Conservation (phyloP, 1,284 basidiomycete genomes). For the Apiotrichum siamense region DNA sequence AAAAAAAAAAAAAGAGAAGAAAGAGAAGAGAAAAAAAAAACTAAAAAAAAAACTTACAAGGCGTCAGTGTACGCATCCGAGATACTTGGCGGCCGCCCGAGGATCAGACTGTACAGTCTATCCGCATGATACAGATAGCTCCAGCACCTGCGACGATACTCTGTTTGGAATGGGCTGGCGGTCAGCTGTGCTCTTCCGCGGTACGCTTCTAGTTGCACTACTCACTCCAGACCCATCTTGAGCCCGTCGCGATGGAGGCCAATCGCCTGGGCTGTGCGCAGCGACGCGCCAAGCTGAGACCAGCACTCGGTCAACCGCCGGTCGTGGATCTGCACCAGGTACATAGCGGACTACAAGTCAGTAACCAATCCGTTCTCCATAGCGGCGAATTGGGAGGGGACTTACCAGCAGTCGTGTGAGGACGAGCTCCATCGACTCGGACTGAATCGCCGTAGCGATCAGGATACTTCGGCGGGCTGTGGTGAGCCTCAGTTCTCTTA, state of each 20-base stretch:
- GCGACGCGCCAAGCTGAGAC: constrained; percentile 87
- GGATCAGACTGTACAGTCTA: constrained; percentile 66
- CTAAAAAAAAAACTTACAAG: constrained; percentile 30
- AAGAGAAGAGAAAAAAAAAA: background rate
- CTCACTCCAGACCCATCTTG: constrained; percentile 61
- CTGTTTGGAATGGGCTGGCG: constrained; percentile 63
- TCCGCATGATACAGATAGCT: constrained; percentile 90
- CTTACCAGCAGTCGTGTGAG: constrained; percentile 74
- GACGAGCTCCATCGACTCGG: constrained; percentile 83
- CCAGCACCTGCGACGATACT: constrained; percentile 88
- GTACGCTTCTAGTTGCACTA: constrained; percentile 5
- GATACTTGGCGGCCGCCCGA: constrained; percentile 74
- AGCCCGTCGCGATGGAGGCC: constrained; percentile 86
- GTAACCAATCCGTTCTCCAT: background rate
- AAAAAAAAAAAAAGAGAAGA: background rate
- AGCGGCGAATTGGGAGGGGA: constrained; percentile 2
- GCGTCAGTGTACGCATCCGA: constrained; percentile 47
- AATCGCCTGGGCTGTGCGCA: constrained; percentile 87
- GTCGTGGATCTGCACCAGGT: constrained; percentile 65
- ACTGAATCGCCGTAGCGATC: constrained; percentile 82
- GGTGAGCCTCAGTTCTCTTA: background rate
- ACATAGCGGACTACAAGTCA: constrained; percentile 67
- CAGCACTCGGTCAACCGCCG: constrained; percentile 65
- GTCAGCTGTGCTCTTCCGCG: background rate
- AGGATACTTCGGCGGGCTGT: constrained; percentile 75